phyloP scores from a whole-genome alignment of 202 grass and related monocot species.

The Hordeum pubiflorum region DNA sequence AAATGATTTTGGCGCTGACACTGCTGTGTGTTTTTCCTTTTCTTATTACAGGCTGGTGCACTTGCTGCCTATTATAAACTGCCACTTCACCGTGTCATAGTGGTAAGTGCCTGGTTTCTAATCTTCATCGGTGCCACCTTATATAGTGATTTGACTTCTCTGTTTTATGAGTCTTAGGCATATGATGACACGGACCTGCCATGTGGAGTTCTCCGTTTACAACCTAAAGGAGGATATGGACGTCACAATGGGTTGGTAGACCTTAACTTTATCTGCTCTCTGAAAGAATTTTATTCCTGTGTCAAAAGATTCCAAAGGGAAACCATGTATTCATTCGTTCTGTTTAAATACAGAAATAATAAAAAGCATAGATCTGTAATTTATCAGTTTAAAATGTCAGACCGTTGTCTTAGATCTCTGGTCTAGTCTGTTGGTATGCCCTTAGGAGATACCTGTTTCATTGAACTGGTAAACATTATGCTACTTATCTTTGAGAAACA shows the following conservation, averaged over 20 bases:
- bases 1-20: neutral
- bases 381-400: slow-evolving; percentile 2
- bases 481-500: neutral
- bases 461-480: neutral
- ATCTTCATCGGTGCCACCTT: neutral
- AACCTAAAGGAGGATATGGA: slow-evolving; percentile 85
- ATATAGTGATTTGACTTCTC: neutral
- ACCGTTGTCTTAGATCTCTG: neutral
- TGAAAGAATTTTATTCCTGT: neutral
- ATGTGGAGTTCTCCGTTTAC: slow-evolving; percentile 80
- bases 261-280: neutral
- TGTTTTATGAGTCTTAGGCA: slow-evolving; percentile 52
- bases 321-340: neutral
- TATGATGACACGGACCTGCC: slow-evolving; percentile 79
- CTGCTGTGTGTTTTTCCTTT: neutral
- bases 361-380: neutral
- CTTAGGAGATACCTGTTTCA: neutral
- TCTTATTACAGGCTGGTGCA: slow-evolving; percentile 52
- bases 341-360: neutral
- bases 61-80: slow-evolving; percentile 92
- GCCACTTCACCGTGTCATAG: slow-evolving; percentile 66
- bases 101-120: slow-evolving; percentile 34
- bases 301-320: neutral
- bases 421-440: slow-evolving; percentile 13
- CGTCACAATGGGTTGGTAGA: slow-evolving; percentile 70